Conservation (phyloP, 345 rosid genomes). For the Salix caprea region DNA sequence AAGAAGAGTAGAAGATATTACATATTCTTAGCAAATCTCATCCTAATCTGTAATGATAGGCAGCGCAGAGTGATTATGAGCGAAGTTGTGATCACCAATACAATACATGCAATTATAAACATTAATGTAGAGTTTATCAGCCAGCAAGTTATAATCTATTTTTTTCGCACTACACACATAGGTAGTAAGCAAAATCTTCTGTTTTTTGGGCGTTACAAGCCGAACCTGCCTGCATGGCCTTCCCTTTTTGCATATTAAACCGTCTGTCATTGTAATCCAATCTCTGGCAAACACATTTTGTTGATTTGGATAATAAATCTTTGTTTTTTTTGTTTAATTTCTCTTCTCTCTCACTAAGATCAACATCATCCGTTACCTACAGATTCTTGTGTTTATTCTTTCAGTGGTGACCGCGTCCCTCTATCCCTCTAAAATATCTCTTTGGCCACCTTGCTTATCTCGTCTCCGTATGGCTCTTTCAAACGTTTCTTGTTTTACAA, state of each 20-base stretch:
- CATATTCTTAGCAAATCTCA: too few relatives aligned
- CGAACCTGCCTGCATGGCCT: too few relatives aligned
- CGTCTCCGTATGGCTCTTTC: constrained; percentile 22
- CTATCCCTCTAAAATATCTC: constrained; percentile 30
- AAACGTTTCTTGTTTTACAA: neutral
- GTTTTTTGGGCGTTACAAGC: too few relatives aligned
- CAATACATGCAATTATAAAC: too few relatives aligned
- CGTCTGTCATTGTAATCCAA: neutral
- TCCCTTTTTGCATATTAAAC: neutral
- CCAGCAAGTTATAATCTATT: too few relatives aligned
- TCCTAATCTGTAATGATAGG: too few relatives aligned
- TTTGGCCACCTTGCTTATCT: constrained; percentile 33
- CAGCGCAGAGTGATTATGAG: too few relatives aligned
- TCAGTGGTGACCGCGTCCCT: constrained; percentile 7
- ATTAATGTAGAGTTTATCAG: too few relatives aligned
- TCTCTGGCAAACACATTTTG: neutral
- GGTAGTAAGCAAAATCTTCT: too few relatives aligned
- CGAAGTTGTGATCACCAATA: too few relatives aligned
- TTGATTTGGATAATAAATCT: neutral
- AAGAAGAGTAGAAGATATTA: too few relatives aligned
- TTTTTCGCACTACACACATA: too few relatives aligned
- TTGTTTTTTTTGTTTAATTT: neutral
- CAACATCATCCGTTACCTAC: neutral
- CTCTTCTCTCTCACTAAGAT: neutral
- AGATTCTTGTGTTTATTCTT: constrained; percentile 3